Base-by-base conservation (phyloP, 495 filamentous ascomycete genomes). In the Neurospora sp. region DNA sequence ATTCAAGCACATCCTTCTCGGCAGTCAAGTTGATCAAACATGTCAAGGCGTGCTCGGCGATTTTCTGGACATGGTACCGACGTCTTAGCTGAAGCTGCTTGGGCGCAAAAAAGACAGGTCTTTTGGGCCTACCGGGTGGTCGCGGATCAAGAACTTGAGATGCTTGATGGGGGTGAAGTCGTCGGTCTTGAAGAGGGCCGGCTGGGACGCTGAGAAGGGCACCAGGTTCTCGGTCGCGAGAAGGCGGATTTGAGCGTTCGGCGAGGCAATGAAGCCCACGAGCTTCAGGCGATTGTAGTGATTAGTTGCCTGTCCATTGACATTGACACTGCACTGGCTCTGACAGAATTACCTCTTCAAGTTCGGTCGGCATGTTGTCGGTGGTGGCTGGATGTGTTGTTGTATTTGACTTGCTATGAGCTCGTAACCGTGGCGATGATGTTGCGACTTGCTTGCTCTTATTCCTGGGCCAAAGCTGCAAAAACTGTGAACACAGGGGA, bases 1-100 rank as follows among this genome's bases (percentile, higher is more conserved):
- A 82, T 75, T 89, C 85, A 44, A 97, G 82, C 18, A 98, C 85
- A 59, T 93, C 92, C 7, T 80, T 82, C 75, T 97, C 94, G 27
- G 87, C 86, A 14, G 94, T 93, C 44, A 99, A 87, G 80, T 99
- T 99, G 80, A 98, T 90, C 53, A 99, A 87, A 69, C 98, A 97
- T 10, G 89, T 96, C 72, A 98, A 81, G n/a, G 91, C 95, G 87
- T 97, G 91, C 76, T 94, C 93, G 27, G 95, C 92, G 73, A 97
- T 97, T 76, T 91, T 88, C 93, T 97, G 76, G 12, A 39, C 22
- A 69, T 38, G 40, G 37, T 39, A 2, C 44, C 61, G 71, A 75
- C 71, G 45, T 40, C 16, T 22, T 59, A 12, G 39, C n/a, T n/a
- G 53, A 20, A 38, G 39, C 27, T 65, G 53, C 53, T 65, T 6